A percentile compares a stretch with the other conserved stretches of the same genome.
Evolutionary conservation across 495 filamentous ascomycete genomes (phyloP).

Genomic region (Xylaria acuta): DNA sequence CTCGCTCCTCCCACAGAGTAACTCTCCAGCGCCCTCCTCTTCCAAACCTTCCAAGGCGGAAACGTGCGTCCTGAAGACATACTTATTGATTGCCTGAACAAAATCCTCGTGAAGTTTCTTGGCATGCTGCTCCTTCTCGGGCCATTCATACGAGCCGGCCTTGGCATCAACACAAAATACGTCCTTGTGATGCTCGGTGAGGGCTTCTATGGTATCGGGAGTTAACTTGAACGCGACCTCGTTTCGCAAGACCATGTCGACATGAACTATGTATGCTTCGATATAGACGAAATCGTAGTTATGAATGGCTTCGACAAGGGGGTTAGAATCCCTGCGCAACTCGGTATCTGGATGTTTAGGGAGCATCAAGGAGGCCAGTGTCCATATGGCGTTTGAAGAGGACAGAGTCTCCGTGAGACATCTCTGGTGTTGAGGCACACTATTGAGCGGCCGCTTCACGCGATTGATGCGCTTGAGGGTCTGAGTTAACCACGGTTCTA

Average conservation of each 20-base stretch:
- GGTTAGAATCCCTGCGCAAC: constrained; percentile 82
- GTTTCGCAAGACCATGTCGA: constrained; percentile 97
- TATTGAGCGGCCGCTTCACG: constrained; percentile 97
- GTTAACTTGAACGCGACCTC: constrained; percentile 99
- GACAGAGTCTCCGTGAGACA: constrained; percentile 97
- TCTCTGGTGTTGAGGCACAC: constrained; percentile 93
- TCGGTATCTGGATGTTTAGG: constrained; percentile 90
- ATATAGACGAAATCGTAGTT: constrained; percentile 95
- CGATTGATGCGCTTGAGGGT: constrained; percentile 97
- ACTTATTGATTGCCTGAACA: constrained; percentile 95
- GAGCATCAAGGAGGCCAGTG: constrained; percentile 90
- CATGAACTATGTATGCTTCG: constrained; percentile 97
- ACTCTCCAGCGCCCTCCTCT: constrained; percentile 94
- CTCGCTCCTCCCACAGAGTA: constrained; percentile 89
- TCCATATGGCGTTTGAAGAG: constrained; percentile 92
- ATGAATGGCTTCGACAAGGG: constrained; percentile 87
- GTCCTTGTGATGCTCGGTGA: constrained; percentile 97
- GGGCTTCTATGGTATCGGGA: constrained; percentile 91
- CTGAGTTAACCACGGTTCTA: constrained; percentile 96
- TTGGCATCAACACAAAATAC: constrained; percentile 91
- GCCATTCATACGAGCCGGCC: constrained; percentile 91
- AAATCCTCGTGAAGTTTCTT: constrained; percentile 99
- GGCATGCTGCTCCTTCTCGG: constrained; percentile 93
- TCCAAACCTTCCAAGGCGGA: constrained; percentile 93
- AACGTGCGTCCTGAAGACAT: constrained; percentile 89